Evolutionary conservation across 1,139 yeast genomes (phyloP), one percentile per base, ranked within the genome.

Genomic region (Starmera stellimalicola): DNA sequence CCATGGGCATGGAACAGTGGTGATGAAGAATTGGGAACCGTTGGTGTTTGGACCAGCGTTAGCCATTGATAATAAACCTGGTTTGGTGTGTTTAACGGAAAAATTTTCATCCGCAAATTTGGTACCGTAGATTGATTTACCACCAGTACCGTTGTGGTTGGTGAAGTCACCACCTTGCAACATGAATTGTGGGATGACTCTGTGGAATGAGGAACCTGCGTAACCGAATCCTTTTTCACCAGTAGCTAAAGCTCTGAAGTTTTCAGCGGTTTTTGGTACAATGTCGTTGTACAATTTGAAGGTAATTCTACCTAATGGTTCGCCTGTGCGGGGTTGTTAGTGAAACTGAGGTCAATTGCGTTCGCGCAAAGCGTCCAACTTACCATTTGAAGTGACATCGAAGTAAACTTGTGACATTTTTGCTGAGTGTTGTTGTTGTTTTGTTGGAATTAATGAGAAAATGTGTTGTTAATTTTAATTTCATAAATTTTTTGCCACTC

Each of bases 21-120:
- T 91, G 68, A 91, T 77, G 77, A 91, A 91, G 73, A 91, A 91
- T 71, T 91, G 98, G 41, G 97, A 88, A 50, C 98, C 98, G 73
- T 91, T 91, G 77, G 97, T 88, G 88, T 88, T 85, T 67, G 95
- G 95, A 60, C 98, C 98, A 54, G 97, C 96, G 60, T 91, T 91
- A 64, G 98, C 98, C 98, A 91, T 91, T 54, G 95, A 84, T 62
- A 91, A 76, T 56, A 88, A 74, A 69, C 96, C 96, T 55, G 96
- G 95, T 65, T 71, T 79, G 68, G 71, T 74, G 77, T 88, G 97
- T 60, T 60, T 80, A 73, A 70, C 74, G 65, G 61, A 44, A 62
- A 88, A 88, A 85, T 88, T 87, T 76, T 91, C 97, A 59, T 91
- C 97, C 44, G 93, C 79, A 67, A 91, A 91, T 69, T 79, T 81